Percentiles rank a stretch among this genome's conserved stretches.
phyloP scores from a whole-genome alignment of 805 yeast species.

The Candida mattraensis region DNA sequence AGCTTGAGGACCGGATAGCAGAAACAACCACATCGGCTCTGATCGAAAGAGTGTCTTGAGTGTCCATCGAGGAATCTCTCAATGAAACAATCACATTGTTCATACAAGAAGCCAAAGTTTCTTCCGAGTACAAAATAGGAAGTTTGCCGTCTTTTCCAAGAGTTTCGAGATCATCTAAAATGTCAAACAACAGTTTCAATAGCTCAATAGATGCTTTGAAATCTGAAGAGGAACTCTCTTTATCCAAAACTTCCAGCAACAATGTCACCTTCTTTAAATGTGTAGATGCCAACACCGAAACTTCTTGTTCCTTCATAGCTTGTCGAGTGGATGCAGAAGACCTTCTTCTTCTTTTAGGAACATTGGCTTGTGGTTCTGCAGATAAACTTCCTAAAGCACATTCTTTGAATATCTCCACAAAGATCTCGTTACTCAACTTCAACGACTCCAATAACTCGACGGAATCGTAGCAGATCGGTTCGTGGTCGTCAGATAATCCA shows the following conservation, averaged over 20 bases:
- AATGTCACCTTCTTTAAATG: constrained; percentile 79
- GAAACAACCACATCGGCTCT: constrained; percentile 91
- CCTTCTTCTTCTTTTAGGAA: constrained; percentile 80
- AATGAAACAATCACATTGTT: constrained; percentile 60
- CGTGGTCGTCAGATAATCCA: constrained; percentile 33
- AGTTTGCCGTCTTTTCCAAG: constrained; percentile 88
- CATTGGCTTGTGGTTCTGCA: constrained; percentile 37
- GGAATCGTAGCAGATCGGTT: constrained; percentile 51
- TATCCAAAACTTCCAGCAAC: constrained; percentile 76
- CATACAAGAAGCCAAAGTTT: constrained; percentile 85
- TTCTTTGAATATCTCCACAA: constrained; percentile 57
- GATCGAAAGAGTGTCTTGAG: constrained; percentile 60
- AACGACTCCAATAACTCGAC: constrained; percentile 54
- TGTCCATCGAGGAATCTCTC: constrained; percentile 37
- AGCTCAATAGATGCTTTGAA: constrained; percentile 37
- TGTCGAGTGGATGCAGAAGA: constrained; percentile 76
- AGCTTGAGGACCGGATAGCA: constrained; percentile 81
- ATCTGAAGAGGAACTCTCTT: constrained; percentile 23
- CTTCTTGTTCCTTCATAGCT: constrained; percentile 69
- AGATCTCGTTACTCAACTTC: constrained; percentile 52
- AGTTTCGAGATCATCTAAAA: constrained; percentile 74
- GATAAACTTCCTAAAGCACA: constrained; percentile 34
- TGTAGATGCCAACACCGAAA: constrained; percentile 70
- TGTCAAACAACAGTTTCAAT: constrained; percentile 46
- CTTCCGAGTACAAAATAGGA: constrained; percentile 90